A percentile compares a stretch with the other conserved stretches of the same genome.
Conservation (phyloP, 305 asterid genomes). For the Stenogyne calaminthoides region DNA sequence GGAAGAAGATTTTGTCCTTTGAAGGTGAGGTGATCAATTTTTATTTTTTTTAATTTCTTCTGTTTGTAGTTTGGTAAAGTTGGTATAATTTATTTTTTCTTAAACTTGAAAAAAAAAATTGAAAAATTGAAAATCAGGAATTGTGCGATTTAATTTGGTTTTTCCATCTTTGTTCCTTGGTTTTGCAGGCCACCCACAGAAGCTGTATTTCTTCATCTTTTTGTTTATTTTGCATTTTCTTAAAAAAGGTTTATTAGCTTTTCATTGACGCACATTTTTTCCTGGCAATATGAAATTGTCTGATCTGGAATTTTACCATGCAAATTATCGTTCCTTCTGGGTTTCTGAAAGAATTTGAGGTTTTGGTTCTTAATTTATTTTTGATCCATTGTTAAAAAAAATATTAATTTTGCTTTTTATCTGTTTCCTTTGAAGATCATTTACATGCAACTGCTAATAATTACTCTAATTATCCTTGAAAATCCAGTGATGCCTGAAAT, state of each 20-base stretch:
- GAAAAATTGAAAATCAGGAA: slow-evolving; percentile 5
- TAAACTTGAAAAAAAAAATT: neutral
- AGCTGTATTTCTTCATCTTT: neutral
- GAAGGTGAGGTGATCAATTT: slow-evolving; percentile 56
- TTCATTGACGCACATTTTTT: neutral
- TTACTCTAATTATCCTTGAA: neutral
- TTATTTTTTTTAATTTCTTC: slow-evolving; percentile 23
- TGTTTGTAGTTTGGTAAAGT: slow-evolving; percentile 38
- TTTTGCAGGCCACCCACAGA: slow-evolving; percentile 3
- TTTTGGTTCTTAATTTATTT: slow-evolving; percentile 24
- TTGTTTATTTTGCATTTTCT: neutral
- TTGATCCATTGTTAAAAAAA: slow-evolving; percentile 32
- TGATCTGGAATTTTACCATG: slow-evolving; percentile 47
- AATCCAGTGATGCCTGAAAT: slow-evolving; percentile 23
- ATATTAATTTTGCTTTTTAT: slow-evolving; percentile 1
- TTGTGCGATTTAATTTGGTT: slow-evolving; percentile 1
- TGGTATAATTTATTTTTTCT: slow-evolving; percentile 9
- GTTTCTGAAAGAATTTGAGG: slow-evolving; percentile 12
- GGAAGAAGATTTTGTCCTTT: slow-evolving; percentile 28
- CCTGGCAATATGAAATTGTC: slow-evolving; percentile 24
- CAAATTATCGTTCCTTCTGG: slow-evolving; percentile 15
- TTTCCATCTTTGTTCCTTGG: slow-evolving; percentile 6
- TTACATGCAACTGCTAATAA: slow-evolving; percentile 30
- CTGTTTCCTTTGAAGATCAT: slow-evolving; percentile 32
- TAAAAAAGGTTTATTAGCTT: neutral